Evolutionary conservation across 352 stramenopile species (phyloP), one percentile per base, ranked within the genome.

Genomic region (Phytophthora macrochlamydospora): DNA sequence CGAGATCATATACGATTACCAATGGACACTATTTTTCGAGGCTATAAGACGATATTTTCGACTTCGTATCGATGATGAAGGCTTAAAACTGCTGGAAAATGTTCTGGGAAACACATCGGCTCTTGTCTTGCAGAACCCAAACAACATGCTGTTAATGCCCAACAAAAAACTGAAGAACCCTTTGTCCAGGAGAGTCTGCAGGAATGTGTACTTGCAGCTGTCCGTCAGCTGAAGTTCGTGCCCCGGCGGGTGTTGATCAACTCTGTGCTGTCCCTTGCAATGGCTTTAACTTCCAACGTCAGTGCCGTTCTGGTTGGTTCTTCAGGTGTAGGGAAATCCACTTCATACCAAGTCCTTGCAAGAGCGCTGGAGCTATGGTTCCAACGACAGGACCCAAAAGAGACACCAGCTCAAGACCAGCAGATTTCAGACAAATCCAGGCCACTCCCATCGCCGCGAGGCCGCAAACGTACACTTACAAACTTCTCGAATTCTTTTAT

Each of bases 321-420:
- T 4, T 61, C 61, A 1, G 77, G 75, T n/a, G 65, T 70, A 8
- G 77, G 77, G 4, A 86, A 86, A 45, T 71, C 77, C 0, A 68
- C 77, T 7, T 12, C 59, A 8, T 83, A 85, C 29, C 60, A 66
- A 32, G 60, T 85, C 0, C 58, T 83, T 1, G 72, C 75, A 13
- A 75, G 43, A 30, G 61, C 75, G 12, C 31, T 83, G 1, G 59
- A 68, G 2, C 13, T 80, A 5, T 61, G 12, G 56, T n/a, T 51
- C 11, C 61, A 63, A 7, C 43, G 35, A 40, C 38, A 13, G 4
- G 18, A 56, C 7, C 33, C 63, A 50, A 11, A 28, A 24, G 38
- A 5, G 13, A 13, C 29, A 18, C 8, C 42, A 12, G 11, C 35
- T n/a, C 18, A 24, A 24, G 18, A 24, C 18, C 18, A 24, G 0